These are phyloP conservation scores for Colletotrichum sp. DNA, from an alignment of 2,329 filamentous ascomycete species.

Conservation along the genomic window DNA sequence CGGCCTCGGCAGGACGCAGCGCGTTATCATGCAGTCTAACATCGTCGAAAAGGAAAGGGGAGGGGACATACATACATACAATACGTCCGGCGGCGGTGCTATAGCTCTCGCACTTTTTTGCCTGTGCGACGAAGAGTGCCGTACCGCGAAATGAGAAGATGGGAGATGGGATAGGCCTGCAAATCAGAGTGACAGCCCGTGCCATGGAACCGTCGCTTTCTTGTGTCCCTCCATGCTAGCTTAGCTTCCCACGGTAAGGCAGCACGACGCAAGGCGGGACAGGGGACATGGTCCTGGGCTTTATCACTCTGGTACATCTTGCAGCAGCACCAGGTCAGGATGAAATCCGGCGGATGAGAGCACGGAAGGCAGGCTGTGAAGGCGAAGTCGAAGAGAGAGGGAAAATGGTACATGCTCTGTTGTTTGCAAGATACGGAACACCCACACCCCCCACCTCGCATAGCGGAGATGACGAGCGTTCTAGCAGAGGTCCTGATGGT, in stretches of 20 bases:
- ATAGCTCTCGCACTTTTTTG: background rate
- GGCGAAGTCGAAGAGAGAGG: background rate
- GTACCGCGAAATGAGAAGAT: background rate
- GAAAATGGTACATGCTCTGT: background rate
- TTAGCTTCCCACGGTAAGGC: background rate
- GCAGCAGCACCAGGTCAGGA: background rate
- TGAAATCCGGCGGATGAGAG: background rate
- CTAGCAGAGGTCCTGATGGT: background rate
- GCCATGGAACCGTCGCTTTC: background rate
- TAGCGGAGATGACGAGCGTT: slow-evolving; percentile 10
- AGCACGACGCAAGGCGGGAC: background rate
- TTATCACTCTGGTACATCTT: background rate
- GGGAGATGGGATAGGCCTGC: background rate
- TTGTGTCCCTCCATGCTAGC: background rate
- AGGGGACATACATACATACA: background rate
- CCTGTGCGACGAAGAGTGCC: background rate
- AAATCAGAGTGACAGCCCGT: background rate
- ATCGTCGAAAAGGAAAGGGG: background rate
- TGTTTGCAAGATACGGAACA: background rate
- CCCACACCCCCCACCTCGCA: background rate
- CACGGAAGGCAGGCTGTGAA: background rate
- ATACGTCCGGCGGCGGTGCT: background rate
- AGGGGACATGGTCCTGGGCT: background rate
- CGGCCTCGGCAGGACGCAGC: background rate
- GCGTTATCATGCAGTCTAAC: slow-evolving; percentile 1